phyloP scores from a whole-genome alignment of 2,329 filamentous ascomycete genomes.

The Ceratocystis cacaofunesta region DNA sequence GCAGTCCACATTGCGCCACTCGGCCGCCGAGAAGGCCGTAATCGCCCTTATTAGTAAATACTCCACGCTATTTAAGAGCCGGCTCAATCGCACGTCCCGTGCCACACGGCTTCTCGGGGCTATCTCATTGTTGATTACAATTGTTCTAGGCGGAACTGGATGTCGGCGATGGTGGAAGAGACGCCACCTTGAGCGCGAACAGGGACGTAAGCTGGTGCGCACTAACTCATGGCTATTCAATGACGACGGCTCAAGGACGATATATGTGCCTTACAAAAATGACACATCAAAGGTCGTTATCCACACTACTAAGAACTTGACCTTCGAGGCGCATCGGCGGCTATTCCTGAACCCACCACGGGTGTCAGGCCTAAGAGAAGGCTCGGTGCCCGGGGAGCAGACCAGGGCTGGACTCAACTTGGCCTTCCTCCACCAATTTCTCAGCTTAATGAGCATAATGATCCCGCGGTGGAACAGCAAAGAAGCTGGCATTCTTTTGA shows the following conservation, averaged over 20 bases:
- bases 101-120: conserved; percentile 62
- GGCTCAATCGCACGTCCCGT: conserved; percentile 49
- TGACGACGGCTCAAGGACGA: conserved; percentile 87
- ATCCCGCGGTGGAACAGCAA: conserved; percentile 91
- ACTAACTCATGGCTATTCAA: conserved; percentile 86
- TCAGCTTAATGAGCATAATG: conserved; percentile 95
- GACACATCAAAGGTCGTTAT: conserved; percentile 84
- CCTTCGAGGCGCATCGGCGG: conserved; percentile 88
- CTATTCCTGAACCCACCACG: conserved; percentile 85
- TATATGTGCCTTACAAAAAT: conserved; percentile 86
- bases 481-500: conserved; percentile 77
- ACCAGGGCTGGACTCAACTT: conserved; percentile 90
- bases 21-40: conserved; percentile 51
- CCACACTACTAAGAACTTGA: conserved; percentile 74
- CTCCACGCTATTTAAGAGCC: conserved; percentile 35
- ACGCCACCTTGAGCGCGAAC: conserved; percentile 61
- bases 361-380: conserved; percentile 61
- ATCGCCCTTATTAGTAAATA: conserved; percentile 49
- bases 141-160: conserved; percentile 66
- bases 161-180: conserved; percentile 63
- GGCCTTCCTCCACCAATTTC: conserved; percentile 90
- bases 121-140: conserved; percentile 58
- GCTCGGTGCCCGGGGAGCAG: conserved; percentile 67
- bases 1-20: conserved; percentile 66
- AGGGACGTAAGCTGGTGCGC: conserved; percentile 66